phyloP scores from a whole-genome alignment of 2,329 filamentous ascomycete genomes.

The Apiospora aurea region DNA sequence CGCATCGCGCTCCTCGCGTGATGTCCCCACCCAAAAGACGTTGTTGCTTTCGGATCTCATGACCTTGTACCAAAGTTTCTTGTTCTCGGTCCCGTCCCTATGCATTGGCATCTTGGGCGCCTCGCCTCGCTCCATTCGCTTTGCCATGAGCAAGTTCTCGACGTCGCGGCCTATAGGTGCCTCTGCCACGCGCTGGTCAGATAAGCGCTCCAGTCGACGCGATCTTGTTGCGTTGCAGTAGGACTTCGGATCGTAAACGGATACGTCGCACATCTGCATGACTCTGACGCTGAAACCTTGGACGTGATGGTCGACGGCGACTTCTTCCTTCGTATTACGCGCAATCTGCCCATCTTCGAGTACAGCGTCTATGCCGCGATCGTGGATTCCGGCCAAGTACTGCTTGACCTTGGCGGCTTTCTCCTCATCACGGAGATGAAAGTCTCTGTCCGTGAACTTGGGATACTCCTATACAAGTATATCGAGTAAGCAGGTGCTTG shows the following conservation, averaged over 20 bases:
- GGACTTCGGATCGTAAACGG: neutral
- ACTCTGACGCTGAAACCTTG: neutral
- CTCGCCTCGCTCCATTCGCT: conserved; percentile 23
- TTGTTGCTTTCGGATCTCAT: conserved; percentile 24
- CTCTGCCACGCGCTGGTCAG: conserved; percentile 5
- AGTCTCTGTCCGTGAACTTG: neutral
- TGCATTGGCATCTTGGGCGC: conserved; percentile 26
- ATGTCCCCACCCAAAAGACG: conserved; percentile 28
- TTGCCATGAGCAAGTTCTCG: conserved; percentile 27
- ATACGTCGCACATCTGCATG: neutral
- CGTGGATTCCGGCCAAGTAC: neutral
- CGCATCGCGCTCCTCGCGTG: conserved; percentile 24
- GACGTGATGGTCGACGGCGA: neutral
- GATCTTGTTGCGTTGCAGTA: neutral
- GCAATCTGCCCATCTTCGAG: neutral
- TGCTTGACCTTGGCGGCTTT: neutral
- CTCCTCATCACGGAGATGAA: neutral
- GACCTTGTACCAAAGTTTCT: conserved; percentile 24
- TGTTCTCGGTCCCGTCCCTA: conserved; percentile 22
- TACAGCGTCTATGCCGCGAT: neutral
- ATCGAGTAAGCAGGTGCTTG: neutral
- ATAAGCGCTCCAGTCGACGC: neutral
- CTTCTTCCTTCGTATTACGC: neutral
- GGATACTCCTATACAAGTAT: neutral
- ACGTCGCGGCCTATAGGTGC: conserved; percentile 25